These are phyloP conservation scores for Xylaria arbuscula DNA, from an alignment of 2,329 filamentous ascomycete species.

Conservation along the genomic window DNA sequence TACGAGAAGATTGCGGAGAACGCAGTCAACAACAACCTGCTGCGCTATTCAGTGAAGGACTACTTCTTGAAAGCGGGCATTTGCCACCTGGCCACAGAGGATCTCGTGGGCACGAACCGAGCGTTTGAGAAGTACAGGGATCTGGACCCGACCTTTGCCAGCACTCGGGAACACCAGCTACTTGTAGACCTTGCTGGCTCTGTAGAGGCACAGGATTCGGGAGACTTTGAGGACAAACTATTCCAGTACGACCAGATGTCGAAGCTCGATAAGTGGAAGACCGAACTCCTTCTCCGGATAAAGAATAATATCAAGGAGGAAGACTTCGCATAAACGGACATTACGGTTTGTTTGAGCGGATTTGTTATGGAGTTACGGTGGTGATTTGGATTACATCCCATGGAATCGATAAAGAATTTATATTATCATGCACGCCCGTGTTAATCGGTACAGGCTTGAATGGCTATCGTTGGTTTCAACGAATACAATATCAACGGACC, in stretches of 20 bases:
- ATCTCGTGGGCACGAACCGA: constrained; percentile 80
- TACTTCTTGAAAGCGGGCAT: constrained; percentile 95
- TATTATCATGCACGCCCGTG: constrained; percentile 31
- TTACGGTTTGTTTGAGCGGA: constrained; percentile 17
- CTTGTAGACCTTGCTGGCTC: constrained; percentile 80
- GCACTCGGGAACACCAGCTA: constrained; percentile 83
- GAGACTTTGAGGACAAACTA: constrained; percentile 85
- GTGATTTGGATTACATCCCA: constrained; percentile 31
- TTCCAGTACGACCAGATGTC: constrained; percentile 88
- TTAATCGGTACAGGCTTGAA: constrained; percentile 30
- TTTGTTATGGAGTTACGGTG: constrained; percentile 32
- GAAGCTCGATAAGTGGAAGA: constrained; percentile 98
- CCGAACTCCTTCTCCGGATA: constrained; percentile 80
- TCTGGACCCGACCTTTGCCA: constrained; percentile 79
- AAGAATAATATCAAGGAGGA: constrained; percentile 81
- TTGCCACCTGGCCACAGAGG: constrained; percentile 80
- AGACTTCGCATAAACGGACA: constrained; percentile 48
- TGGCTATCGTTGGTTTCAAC: constrained; percentile 25
- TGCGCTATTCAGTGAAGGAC: constrained; percentile 94
- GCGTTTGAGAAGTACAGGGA: constrained; percentile 86
- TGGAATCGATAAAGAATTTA: constrained; percentile 22
- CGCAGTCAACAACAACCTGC: constrained; percentile 87
- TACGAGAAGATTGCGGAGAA: constrained; percentile 86
- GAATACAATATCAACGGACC: constrained; percentile 5
- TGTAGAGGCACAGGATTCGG: constrained; percentile 81